Percentiles rank a stretch among this genome's conserved stretches.
Conservation (phyloP, 2,329 filamentous ascomycete species). For the Neofusicoccum ribis region DNA sequence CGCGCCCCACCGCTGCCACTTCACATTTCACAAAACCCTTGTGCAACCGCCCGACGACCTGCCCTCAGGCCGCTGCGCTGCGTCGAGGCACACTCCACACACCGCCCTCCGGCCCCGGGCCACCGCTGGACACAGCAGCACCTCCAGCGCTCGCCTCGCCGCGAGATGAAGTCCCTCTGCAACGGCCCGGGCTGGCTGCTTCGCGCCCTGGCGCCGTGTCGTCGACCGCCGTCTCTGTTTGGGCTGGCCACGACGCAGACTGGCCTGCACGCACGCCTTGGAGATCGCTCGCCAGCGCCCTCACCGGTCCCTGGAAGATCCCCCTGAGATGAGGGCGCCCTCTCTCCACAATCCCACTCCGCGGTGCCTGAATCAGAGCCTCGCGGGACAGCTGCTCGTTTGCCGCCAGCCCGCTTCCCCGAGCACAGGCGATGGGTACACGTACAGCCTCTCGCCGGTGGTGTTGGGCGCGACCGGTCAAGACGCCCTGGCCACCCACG, state of each 20-base stretch:
- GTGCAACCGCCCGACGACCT: constrained; percentile 1
- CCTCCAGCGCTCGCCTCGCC: background rate
- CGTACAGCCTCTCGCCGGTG: background rate
- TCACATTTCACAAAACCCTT: constrained; percentile 15
- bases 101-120: background rate
- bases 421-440: constrained; percentile 12
- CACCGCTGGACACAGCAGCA: background rate
- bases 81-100: constrained; percentile 16
- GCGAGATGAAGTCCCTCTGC: background rate
- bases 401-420: constrained; percentile 10
- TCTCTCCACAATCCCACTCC: constrained; percentile 15
- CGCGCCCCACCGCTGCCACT: constrained; percentile 12
- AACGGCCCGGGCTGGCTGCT: background rate
- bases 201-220: too few species aligned
- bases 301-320: constrained; percentile 16
- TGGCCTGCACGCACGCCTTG: background rate
- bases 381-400: background rate
- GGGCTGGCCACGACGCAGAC: background rate
- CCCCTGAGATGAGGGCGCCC: constrained; percentile 4
- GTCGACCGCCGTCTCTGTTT: background rate
- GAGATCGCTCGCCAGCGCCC: background rate
- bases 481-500: background rate
- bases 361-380: constrained; percentile 1
- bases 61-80: constrained; percentile 5
- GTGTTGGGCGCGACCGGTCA: constrained; percentile 14